phyloP scores from a whole-genome alignment of 192 early-diverging fungal species.

The Chytriomyces hyalinus region DNA sequence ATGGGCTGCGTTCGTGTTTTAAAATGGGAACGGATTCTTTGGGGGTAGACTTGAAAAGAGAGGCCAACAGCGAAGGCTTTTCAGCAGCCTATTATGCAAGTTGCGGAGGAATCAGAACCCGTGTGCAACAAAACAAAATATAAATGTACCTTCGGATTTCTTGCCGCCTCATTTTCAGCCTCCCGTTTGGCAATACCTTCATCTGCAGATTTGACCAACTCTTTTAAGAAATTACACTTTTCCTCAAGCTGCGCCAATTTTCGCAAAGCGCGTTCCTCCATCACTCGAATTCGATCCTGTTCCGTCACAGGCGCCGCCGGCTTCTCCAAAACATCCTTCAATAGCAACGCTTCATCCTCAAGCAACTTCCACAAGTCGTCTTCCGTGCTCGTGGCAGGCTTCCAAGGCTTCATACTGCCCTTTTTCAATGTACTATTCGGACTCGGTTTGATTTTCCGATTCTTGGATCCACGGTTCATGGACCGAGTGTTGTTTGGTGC shows the following conservation, averaged over 20 bases:
- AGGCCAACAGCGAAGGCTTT: slow-evolving; percentile 10
- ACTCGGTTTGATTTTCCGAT: neutral
- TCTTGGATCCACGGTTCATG: neutral
- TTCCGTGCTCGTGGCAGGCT: neutral
- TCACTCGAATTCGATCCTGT: neutral
- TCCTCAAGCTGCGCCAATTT: slow-evolving; percentile 12
- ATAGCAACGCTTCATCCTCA: slow-evolving; percentile 11
- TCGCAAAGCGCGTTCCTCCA: slow-evolving; percentile 15
- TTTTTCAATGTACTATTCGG: neutral
- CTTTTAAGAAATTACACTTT: neutral
- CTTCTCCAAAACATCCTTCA: slow-evolving; percentile 6
- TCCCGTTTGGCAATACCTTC: slow-evolving; percentile 10
- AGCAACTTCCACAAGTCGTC: slow-evolving; percentile 22
- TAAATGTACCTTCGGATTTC: neutral
- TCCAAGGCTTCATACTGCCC: slow-evolving; percentile 10
- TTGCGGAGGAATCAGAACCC: neutral
- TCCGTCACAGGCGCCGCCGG: neutral
- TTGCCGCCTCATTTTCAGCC: neutral
- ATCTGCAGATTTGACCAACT: neutral
- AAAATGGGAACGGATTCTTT: neutral
- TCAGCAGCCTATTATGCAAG: neutral
- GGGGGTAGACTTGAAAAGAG: slow-evolving; percentile 6
- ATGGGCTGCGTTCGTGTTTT: neutral
- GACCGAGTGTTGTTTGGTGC: neutral
- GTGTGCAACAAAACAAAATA: neutral